Base-by-base conservation (phyloP, 805 yeast species). In the Myxozyma melibiosi region DNA sequence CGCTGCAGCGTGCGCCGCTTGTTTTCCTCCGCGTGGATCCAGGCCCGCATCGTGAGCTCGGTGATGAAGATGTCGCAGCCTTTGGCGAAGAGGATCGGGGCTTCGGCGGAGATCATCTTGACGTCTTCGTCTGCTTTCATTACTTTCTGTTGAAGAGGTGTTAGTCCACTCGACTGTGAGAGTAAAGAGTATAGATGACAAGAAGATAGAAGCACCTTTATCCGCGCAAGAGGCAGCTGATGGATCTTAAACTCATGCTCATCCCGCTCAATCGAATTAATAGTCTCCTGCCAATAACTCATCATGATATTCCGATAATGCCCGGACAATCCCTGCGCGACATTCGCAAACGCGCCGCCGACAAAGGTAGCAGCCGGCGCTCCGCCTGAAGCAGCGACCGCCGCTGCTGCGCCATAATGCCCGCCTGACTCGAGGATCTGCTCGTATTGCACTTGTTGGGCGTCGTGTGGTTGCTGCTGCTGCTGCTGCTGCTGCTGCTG, bases 21-120 rank as follows among this genome's bases (percentile, higher is more conserved):
- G 74, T 89, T 89, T 68, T 90, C 97, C 72, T 94, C 98, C 2
- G 98, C 97, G 67, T 91, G 97, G 61, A 94, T 90, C 99, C 99
- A 94, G 6, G 99, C 97, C 57, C 99, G 79, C 97, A 94, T 91
- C 13, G 99, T 91, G 53, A 94, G 76, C 71, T 94, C 99, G 0
- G 99, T 91, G 65, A 94, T 92, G 73, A 94, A 94, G 34, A 94
- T 85, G 70, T 94, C 99, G 73, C 99, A 94, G 1, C 98, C 98
- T 72, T 94, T 94, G 45, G 99, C 98, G 75, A 94, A 94, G 58
- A 94, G 74, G 33, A 94, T 90, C 1, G 99, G 99, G 0, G 98
- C 98, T 74, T 94, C 99, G 2, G 99, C 98, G 62, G 94, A 84
- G 55, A 94, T 94, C 99, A 94, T 94, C 63, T 90, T 82, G 38